phyloP scores from a whole-genome alignment of 805 yeast species.

The Priceomyces fermenticarens region DNA sequence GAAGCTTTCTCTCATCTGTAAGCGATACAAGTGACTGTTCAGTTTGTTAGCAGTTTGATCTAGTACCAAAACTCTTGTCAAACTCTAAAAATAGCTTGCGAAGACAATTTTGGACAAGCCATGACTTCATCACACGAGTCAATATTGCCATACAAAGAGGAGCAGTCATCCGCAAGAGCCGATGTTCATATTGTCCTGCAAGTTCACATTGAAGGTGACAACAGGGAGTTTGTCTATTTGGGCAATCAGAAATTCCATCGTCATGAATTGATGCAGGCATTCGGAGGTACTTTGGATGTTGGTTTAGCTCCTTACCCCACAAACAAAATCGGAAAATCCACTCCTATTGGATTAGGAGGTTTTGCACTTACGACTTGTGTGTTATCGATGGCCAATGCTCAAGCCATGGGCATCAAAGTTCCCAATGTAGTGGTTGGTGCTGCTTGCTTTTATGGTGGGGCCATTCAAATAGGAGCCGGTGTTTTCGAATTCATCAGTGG shows the following conservation, averaged over 20 bases:
- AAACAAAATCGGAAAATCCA: slow-evolving; percentile 49
- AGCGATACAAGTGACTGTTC: no score
- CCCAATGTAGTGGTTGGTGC: slow-evolving; percentile 47
- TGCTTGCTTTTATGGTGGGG: slow-evolving; percentile 47
- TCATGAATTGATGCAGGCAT: slow-evolving; percentile 58
- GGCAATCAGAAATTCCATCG: slow-evolving; percentile 44
- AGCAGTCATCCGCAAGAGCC: no score
- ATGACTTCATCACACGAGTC: no score
- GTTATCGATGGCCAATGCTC: slow-evolving; percentile 43
- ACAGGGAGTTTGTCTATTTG: slow-evolving; percentile 39
- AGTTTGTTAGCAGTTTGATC: no score
- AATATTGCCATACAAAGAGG: no score
- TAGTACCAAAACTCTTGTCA: no score
- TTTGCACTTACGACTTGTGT: slow-evolving; percentile 47
- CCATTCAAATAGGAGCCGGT: slow-evolving; percentile 49
- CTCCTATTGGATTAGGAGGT: slow-evolving; percentile 52
- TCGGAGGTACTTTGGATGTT: slow-evolving; percentile 57
- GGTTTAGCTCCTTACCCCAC: slow-evolving; percentile 42
- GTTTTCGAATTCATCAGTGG: slow-evolving; percentile 49
- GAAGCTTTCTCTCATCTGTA: no score
- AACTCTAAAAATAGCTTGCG: no score
- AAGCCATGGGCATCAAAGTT: slow-evolving; percentile 41
- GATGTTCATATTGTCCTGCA: no score
- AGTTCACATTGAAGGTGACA: slow-evolving; percentile 23
- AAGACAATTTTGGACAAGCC: no score